Base-by-base conservation (phyloP, 1,284 basidiomycete species). In the Trichosporon asahii region DNA sequence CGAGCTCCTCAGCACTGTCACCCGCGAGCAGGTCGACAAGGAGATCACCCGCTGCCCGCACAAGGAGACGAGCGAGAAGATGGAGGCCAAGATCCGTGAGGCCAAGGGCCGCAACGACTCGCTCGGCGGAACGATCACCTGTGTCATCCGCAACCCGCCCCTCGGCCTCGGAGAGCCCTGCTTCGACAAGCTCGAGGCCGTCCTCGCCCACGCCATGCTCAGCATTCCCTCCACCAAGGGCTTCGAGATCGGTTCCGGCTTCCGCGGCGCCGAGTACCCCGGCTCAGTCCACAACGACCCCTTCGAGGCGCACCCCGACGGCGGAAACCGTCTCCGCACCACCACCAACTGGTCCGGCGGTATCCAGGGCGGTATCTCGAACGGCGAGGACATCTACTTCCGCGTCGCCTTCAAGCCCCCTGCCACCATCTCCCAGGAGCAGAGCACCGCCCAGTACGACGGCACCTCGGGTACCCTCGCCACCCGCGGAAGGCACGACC, bases 141-240 rank as follows among this genome's bases (percentile, higher is more conserved):
- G 97, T 83, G 92, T 99, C 53, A 93, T 99, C 78, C 91, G 96
- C 67, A 89, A 90, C 74, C 89, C 92, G 6, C 95, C 97, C 53
- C 85, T 90, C 21, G 97, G 97, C 2, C 88, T 99, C 44, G 97
- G 97, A 68, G 97, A 99, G 84, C 97, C 97, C 61, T 92, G 94
- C 70, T 99, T 99, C 82, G 95, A 99, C 88, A 99, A 99, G 86
- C 90, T 99, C 80, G 97, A 98, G 84, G 97, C 97, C 37, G 89
- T 90, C 76, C 90, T 99, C 70, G 97, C 89, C 2, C 97, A 99
- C 82, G 97, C 97, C 18, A 99, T 99, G 95, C 88, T 99, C 70
- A 95, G 93, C 72, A 98, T 99, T 79, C 97, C 97, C 37, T 96
- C 97, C 7, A 99, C 97, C 70, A 99, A 99, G 83, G 95, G 90